Evolutionary conservation across 2,329 filamentous ascomycete species (phyloP), one percentile per base, ranked within the genome.

Genomic region (Zymoseptoria crescenta): DNA sequence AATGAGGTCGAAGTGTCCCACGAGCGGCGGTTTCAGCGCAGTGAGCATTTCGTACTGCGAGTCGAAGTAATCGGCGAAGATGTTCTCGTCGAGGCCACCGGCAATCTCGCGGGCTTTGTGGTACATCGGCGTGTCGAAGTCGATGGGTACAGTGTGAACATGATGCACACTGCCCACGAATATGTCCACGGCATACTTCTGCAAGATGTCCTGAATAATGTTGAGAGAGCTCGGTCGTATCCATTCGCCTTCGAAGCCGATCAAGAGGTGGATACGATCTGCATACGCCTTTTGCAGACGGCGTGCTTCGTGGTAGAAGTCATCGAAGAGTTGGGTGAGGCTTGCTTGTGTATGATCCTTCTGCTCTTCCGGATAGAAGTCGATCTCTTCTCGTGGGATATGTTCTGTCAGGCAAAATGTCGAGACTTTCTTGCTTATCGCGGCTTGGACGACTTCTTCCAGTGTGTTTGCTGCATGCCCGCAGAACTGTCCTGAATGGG

Each of bases 401-500:
- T 99, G 94, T 76, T 99, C 94, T 1, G 92, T 96, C 59, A 99
- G 76, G 21, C 88, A 91, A 71, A 96, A 91, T 20, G 88, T 88
- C 62, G 85, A 84, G 82, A 95, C 94, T 50, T 88, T 87, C 62
- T 87, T 81, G 53, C 80, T 75, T 66, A 97, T 90, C 64, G 93
- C 93, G 10, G 86, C 83, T 70, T 86, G 83, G 67, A 97, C 79
- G 54, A 97, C 84, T 65, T 91, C 86, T 74, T 97, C 93, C 8
- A 99, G 83, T 20, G 85, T 82, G 72, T 96, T 85, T 71, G 87
- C 85, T 55, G 94, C 94, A 78, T 99, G 94, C 8, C 87, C 87
- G 78, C 94, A 99, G 79, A 99, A 99, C 74, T 99, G 90, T 64
- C 94, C 94, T 45, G 94, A 97, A 77, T 99, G 94, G 71, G 91